These are phyloP conservation scores for Oryza meridionalis DNA, from an alignment of 176 grass and related monocot genomes.

Conservation along the genomic window DNA sequence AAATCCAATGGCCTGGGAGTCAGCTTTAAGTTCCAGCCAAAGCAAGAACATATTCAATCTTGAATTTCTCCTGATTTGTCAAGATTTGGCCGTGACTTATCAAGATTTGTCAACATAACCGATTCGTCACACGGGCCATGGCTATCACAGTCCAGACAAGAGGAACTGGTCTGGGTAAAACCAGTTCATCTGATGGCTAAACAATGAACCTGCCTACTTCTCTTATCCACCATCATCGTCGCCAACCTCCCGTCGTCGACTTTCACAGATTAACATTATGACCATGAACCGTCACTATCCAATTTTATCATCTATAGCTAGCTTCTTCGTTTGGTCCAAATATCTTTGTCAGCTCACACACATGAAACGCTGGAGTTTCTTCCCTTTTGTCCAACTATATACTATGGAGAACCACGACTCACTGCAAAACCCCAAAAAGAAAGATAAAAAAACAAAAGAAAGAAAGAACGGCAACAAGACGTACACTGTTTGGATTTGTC, in stretches of 20 bases:
- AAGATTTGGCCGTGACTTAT: too few relatives aligned
- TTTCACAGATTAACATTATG: background rate
- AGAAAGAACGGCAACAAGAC: too few relatives aligned
- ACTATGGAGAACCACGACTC: too few relatives aligned
- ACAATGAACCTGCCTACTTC: background rate
- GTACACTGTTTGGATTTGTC: background rate
- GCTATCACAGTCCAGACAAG: background rate
- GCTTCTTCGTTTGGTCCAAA: background rate
- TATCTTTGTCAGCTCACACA: background rate
- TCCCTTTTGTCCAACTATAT: background rate
- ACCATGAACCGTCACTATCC: background rate
- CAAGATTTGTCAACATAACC: too few relatives aligned
- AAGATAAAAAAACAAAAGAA: too few relatives aligned
- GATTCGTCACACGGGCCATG: too few relatives aligned
- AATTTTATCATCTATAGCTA: background rate
- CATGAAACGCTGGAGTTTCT: background rate
- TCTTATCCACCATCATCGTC: background rate
- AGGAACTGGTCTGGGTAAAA: background rate
- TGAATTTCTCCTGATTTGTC: too few relatives aligned
- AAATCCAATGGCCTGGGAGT: too few relatives aligned
- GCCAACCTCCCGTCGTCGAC: background rate
- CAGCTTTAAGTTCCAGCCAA: too few relatives aligned
- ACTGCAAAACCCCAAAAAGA: too few relatives aligned
- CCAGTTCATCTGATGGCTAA: background rate
- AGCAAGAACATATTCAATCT: too few relatives aligned